A percentile compares a stretch with the other conserved stretches of the same genome.
phyloP scores from a whole-genome alignment of 2,329 filamentous ascomycete genomes.

The Trichoderma harzianum region DNA sequence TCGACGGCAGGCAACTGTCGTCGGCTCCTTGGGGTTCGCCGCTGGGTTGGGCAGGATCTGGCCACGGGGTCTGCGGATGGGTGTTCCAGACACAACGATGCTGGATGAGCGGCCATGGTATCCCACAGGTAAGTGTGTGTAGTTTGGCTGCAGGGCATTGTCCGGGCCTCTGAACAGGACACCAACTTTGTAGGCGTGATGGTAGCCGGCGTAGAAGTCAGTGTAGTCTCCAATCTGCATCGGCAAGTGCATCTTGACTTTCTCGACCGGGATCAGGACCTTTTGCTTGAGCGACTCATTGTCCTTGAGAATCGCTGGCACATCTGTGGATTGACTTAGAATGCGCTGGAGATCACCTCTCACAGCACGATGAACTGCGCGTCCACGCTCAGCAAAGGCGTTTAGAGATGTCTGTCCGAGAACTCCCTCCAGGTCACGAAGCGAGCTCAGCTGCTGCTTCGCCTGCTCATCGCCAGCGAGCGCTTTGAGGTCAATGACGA shows the following conservation, averaged over 20 bases:
- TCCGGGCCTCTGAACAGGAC: slow-evolving; percentile 69
- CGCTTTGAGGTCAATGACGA: slow-evolving; percentile 65
- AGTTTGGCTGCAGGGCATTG: slow-evolving; percentile 77
- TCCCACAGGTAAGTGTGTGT: slow-evolving; percentile 74
- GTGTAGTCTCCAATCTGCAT: slow-evolving; percentile 80
- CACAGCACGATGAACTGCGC: slow-evolving; percentile 64
- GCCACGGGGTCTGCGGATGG: slow-evolving; percentile 68
- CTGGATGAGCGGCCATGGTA: slow-evolving; percentile 79
- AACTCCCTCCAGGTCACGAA: slow-evolving; percentile 26
- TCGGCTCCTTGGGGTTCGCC: slow-evolving; percentile 52
- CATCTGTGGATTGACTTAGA: slow-evolving; percentile 51
- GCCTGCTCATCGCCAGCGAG: slow-evolving; percentile 48
- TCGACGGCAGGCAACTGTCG: slow-evolving; percentile 56
- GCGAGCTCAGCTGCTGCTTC: slow-evolving; percentile 30
- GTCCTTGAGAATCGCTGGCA: slow-evolving; percentile 34
- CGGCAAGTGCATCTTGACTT: slow-evolving; percentile 66
- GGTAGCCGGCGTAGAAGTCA: slow-evolving; percentile 77
- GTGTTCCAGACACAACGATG: slow-evolving; percentile 70
- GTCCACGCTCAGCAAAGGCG: slow-evolving; percentile 51
- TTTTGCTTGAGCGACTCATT: slow-evolving; percentile 31
- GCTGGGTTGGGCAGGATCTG: slow-evolving; percentile 58
- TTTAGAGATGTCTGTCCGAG: slow-evolving; percentile 33
- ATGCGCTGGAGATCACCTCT: slow-evolving; percentile 66
- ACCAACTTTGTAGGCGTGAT: slow-evolving; percentile 71
- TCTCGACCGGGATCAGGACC: slow-evolving; percentile 32